Evolutionary conservation across 352 stramenopile genomes (phyloP).

Genomic region (Thraustochytrium sp.): DNA sequence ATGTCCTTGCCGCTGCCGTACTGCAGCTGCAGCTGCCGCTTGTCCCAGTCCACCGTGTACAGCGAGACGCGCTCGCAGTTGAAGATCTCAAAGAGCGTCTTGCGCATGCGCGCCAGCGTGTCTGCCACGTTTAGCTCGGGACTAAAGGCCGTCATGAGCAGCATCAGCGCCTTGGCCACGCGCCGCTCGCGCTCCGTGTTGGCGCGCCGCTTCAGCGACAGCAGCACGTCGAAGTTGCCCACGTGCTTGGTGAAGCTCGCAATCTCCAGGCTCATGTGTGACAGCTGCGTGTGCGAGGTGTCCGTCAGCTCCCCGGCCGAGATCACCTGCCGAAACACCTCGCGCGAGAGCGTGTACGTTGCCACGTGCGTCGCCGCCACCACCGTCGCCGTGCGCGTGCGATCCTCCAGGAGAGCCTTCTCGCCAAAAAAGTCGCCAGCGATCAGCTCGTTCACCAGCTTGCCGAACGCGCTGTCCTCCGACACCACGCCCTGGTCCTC

Average conservation of each 20-base stretch:
- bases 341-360: slow-evolving; percentile 45
- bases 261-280: slow-evolving; percentile 8
- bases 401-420: slow-evolving; percentile 49
- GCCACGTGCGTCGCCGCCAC: slow-evolving; percentile 48
- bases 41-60: slow-evolving; percentile 52
- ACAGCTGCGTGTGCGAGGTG: slow-evolving; percentile 21
- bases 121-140: slow-evolving; percentile 51
- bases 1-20: not conserved
- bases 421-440: slow-evolving; percentile 58
- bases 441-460: slow-evolving; percentile 27
- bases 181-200: slow-evolving; percentile 17
- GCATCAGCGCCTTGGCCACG: slow-evolving; percentile 44
- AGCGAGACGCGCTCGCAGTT: slow-evolving; percentile 50
- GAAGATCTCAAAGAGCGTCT: slow-evolving; percentile 52
- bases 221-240: slow-evolving; percentile 19
- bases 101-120: slow-evolving; percentile 52
- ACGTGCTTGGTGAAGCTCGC: slow-evolving; percentile 35
- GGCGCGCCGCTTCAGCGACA: slow-evolving; percentile 21
- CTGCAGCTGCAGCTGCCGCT: slow-evolving; percentile 36
- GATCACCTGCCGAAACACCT: slow-evolving; percentile 50
- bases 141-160: slow-evolving; percentile 50
- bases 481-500: not conserved
- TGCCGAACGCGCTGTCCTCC: slow-evolving; percentile 3
- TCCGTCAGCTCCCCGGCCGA: not conserved
- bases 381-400: slow-evolving; percentile 43